Conservation (phyloP, 2,329 filamentous ascomycete genomes). For the Fusarium sterilihyphosum region DNA sequence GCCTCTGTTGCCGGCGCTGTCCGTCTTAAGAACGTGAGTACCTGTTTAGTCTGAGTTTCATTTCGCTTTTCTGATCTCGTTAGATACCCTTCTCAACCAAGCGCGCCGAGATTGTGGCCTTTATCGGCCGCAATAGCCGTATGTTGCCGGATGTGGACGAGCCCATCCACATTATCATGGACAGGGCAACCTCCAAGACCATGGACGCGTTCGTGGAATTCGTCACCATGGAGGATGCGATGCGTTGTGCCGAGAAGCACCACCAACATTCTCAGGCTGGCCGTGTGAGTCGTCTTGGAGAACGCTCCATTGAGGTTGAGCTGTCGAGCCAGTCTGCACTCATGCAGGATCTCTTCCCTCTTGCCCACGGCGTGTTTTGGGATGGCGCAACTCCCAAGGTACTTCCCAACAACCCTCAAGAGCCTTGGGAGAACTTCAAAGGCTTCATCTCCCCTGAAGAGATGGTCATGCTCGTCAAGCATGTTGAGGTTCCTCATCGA, state of each 20-base stretch:
- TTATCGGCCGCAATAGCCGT: constrained; percentile 66
- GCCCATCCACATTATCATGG: constrained; percentile 72
- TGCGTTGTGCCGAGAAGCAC: constrained; percentile 61
- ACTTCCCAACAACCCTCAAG: constrained; percentile 46
- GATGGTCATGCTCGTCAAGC: constrained; percentile 70
- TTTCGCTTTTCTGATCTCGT: background rate
- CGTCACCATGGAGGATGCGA: constrained; percentile 60
- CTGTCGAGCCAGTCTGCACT: constrained; percentile 65
- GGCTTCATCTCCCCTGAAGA: constrained; percentile 71
- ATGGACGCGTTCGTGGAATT: constrained; percentile 71
- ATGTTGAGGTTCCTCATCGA: constrained; percentile 69
- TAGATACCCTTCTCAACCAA: constrained; percentile 67
- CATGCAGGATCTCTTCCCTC: constrained; percentile 71
- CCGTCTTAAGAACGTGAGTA: constrained; percentile 61
- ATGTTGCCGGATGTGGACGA: constrained; percentile 65
- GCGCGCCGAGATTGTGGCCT: constrained; percentile 65
- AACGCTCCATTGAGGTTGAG: constrained; percentile 66
- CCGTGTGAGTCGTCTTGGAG: constrained; percentile 62
- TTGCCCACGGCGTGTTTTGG: constrained; percentile 67
- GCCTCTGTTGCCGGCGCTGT: constrained; percentile 55
- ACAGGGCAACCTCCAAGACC: constrained; percentile 69
- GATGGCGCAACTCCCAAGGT: constrained; percentile 56
- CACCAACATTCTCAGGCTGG: constrained; percentile 51
- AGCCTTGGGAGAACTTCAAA: constrained; percentile 64
- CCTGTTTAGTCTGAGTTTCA: background rate